Evolutionary conservation across 2,329 filamentous ascomycete genomes (phyloP).

Genomic region (Aspergillus vadensis): DNA sequence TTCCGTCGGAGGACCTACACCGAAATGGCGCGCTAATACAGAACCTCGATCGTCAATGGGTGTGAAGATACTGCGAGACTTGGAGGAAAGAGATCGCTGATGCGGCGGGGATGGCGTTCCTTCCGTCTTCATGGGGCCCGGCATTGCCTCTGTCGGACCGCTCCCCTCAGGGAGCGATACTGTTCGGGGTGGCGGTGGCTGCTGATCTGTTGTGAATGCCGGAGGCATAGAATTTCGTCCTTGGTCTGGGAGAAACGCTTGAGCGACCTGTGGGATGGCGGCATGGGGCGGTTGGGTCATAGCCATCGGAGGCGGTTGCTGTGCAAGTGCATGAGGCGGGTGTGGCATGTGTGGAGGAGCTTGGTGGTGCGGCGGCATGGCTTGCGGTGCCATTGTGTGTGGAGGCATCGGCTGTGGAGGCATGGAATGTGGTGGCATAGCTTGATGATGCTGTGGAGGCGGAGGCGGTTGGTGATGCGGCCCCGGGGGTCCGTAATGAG

Average conservation of each 20-base stretch:
- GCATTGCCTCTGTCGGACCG: constrained; percentile 55
- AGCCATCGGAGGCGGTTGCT: constrained; percentile 26
- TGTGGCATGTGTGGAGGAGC: constrained; percentile 45
- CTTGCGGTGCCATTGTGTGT: constrained; percentile 43
- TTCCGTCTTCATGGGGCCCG: constrained; percentile 43
- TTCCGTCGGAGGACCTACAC: constrained; percentile 60
- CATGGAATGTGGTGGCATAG: constrained; percentile 28
- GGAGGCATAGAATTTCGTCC: constrained; percentile 72
- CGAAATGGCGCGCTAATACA: constrained; percentile 80
- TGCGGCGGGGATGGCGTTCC: constrained; percentile 50
- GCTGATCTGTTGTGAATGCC: constrained; percentile 64
- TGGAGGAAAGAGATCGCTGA: constrained; percentile 66
- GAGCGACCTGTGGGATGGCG: constrained; percentile 58
- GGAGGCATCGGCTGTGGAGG: constrained; percentile 32
- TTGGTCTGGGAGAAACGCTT: constrained; percentile 75
- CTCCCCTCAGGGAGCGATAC: constrained; percentile 61
- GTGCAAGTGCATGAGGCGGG: constrained; percentile 40
- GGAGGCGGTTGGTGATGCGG: constrained; percentile 28
- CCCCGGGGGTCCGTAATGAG: constrained; percentile 44
- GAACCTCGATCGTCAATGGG: constrained; percentile 93
- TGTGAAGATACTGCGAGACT: constrained; percentile 92
- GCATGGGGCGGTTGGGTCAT: constrained; percentile 43
- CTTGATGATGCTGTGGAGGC: constrained; percentile 34
- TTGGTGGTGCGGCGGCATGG: constrained; percentile 45
- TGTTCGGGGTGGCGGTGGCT: constrained; percentile 62